Evolutionary conservation across 2,329 filamentous ascomycete species (phyloP), one percentile per base, ranked within the genome.

Genomic region (Alternaria angustiovoidea): DNA sequence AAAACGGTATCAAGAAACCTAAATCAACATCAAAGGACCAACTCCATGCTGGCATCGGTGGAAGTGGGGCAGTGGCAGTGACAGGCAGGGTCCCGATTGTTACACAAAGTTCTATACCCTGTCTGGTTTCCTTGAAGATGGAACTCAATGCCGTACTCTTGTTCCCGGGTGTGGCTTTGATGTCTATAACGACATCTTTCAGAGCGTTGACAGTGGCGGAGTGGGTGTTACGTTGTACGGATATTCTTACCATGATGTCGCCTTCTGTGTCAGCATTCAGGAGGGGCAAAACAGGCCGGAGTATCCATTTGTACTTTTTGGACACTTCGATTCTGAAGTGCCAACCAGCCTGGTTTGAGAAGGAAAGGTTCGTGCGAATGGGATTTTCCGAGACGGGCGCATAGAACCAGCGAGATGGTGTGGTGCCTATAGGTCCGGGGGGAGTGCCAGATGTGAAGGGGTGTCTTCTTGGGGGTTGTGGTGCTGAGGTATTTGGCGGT

Each of bases 331-430:
- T 57, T 3, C 20, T 28, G 22, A 63, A 51, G n/a, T 32, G 1
- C 60, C 57, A 63, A 3, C 52, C 52, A 9, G 34, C 7, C 30
- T 44, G n/a, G 52, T 60, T 63, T 26, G n/a, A 12, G 24, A 8
- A 61, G n/a, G 12, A 36, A n/a, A 61, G 20, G 18, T 6, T 51
- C 11, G 53, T 61, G 39, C 38, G 38, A 9, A 20, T 5, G 7
- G 30, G 6, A 6, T 5, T 24, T 46, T 53, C 53, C 22, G 24
- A 28, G 4, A 61, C 47, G 4, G 58, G 53, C 7, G 38, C 41
- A 30, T 38, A 26, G 53, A 39, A 57, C 41, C 41, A 53, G 28
- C 5, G 39, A 14, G 30, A 16, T 24, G 38, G 6, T 4, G 44
- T 42, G 12, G 9, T 24, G 7, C 20, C 38, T n/a, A 41, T 11